Evolutionary conservation across 2,329 filamentous ascomycete species (phyloP).

Genomic region (Fusarium goolgardi): DNA sequence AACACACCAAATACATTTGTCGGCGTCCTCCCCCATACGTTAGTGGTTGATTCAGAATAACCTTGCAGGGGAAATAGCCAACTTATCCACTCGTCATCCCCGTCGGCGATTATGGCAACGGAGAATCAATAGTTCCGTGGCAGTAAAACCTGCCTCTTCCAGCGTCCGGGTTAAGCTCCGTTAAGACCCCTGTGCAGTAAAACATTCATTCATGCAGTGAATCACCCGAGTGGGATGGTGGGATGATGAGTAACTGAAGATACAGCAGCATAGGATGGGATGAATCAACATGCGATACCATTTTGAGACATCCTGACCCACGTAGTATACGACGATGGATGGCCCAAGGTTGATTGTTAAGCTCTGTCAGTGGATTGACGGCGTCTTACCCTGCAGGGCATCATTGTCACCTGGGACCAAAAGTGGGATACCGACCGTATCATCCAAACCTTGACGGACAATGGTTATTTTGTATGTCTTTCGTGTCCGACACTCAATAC

Average conservation of each 20-base stretch:
- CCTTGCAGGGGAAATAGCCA: background rate
- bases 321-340: background rate
- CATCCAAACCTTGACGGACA: background rate
- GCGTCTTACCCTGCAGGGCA: background rate
- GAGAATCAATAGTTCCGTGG: background rate
- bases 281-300: background rate
- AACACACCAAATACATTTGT: background rate
- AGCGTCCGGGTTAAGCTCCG: background rate
- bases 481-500: too few species aligned
- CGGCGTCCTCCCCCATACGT: background rate
- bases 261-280: background rate
- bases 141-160: background rate
- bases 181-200: background rate
- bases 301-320: background rate
- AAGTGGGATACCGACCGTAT: constrained; percentile 1
- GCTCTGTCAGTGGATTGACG: background rate
- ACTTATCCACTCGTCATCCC: background rate
- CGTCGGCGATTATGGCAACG: background rate
- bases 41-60: background rate
- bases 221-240: constrained; percentile 1
- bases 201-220: background rate
- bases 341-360: background rate
- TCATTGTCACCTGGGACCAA: too few species aligned
- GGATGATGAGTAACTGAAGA: background rate
- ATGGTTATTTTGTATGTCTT: background rate